Evolutionary conservation across 805 yeast species (phyloP), one percentile per base, ranked within the genome.

Genomic region (Tetrapisispora taiwanensis): DNA sequence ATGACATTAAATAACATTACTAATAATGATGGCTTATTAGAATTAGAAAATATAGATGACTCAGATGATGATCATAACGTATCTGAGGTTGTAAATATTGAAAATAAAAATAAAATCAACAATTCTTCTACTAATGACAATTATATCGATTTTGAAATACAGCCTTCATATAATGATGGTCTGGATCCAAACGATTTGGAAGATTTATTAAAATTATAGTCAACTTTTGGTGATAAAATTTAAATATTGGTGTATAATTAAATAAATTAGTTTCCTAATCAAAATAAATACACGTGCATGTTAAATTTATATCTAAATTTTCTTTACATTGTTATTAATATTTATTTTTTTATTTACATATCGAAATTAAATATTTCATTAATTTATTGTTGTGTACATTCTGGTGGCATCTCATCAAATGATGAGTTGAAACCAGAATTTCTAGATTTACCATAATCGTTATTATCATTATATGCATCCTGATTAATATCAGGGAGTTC

Each of bases 301-400:
- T 13, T 26, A 22, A 22, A 6, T 22, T 22, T 8, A 22, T 22
- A 22, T 22, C 8, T 22, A 22, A 5, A 22, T 5, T 22, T 22
- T 22, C n/a, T n/a, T n/a, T n/a, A n/a, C n/a, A n/a, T n/a, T n/a
- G n/a, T n/a, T n/a, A n/a, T n/a, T n/a, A n/a, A n/a, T n/a, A n/a
- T n/a, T n/a, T n/a, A n/a, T n/a, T n/a, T n/a, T n/a, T n/a, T n/a
- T n/a, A n/a, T n/a, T n/a, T n/a, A n/a, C n/a, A n/a, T n/a, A n/a
- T n/a, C n/a, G n/a, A n/a, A n/a, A n/a, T n/a, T n/a, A n/a, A n/a
- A 22, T 22, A 14, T n/a, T 22, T 31, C 4, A 14, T 3, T 19
- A 30, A 3, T 22, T 57, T 55, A 69, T 50, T 70, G 73, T 41
- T 67, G 72, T 7, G 69, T 46, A 51, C 76, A 72, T 38, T 69